These are phyloP conservation scores for Rhizophagus sp. DNA, from an alignment of 192 early-diverging fungal species.

Conservation along the genomic window DNA sequence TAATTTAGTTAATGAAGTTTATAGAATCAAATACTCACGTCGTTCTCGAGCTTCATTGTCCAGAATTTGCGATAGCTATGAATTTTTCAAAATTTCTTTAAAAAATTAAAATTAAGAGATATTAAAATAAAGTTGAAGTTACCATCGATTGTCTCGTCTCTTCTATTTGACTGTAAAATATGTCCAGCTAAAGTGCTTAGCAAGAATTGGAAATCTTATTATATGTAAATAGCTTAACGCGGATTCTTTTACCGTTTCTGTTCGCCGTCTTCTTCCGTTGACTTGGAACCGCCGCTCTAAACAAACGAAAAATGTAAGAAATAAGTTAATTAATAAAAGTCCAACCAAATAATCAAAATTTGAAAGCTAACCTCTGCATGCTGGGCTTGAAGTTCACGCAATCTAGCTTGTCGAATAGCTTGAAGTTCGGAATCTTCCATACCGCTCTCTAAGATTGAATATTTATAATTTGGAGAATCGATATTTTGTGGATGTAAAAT, in stretches of 20 bases:
- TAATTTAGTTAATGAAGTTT: neutral
- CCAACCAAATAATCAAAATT: neutral
- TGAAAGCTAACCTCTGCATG: neutral
- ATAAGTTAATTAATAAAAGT: neutral
- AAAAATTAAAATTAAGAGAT: neutral
- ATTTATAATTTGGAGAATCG: too few relatives aligned
- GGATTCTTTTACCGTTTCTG: slow-evolving; percentile 26
- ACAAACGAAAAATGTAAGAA: neutral
- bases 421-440: slow-evolving; percentile 33
- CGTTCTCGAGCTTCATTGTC: slow-evolving; percentile 81
- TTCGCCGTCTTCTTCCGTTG: slow-evolving; percentile 18
- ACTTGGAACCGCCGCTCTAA: neutral
- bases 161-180: slow-evolving; percentile 70
- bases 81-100: neutral
- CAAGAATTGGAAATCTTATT: neutral
- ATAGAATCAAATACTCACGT: slow-evolving; percentile 45
- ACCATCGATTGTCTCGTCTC: slow-evolving; percentile 83
- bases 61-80: slow-evolving; percentile 78
- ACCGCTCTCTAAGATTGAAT: too few relatives aligned
- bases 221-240: neutral
- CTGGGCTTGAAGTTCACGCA: slow-evolving; percentile 23
- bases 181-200: slow-evolving; percentile 3
- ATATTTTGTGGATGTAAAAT: too few relatives aligned
- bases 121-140: slow-evolving; percentile 12
- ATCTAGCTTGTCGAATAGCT: slow-evolving; percentile 30